Percentiles rank a stretch among this genome's conserved stretches.
phyloP scores from a whole-genome alignment of 768 basidiomycete genomes.

The Mycena leptocephala region DNA sequence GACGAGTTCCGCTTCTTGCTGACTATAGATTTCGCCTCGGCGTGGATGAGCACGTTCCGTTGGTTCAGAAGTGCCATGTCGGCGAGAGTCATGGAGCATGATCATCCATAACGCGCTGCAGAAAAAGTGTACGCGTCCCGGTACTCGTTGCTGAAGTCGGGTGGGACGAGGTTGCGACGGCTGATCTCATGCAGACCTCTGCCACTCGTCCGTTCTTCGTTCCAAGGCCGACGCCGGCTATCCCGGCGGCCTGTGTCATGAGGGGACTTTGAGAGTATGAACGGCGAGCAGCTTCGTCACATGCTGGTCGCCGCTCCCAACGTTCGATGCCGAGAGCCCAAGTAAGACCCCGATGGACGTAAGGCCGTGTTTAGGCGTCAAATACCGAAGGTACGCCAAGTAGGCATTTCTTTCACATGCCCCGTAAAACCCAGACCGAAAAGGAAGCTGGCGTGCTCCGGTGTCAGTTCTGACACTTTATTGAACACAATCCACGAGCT shows the following conservation, averaged over 20 bases:
- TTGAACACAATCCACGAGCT: conserved; percentile 98
- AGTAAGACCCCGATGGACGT: conserved; percentile 95
- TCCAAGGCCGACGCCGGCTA: conserved; percentile 91
- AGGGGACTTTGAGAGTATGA: conserved; percentile 93
- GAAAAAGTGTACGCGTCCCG: conserved; percentile 94
- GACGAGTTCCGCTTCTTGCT: conserved; percentile 65
- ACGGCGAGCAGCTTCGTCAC: conserved; percentile 94
- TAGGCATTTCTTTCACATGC: conserved; percentile 90
- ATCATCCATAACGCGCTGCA: conserved; percentile 95
- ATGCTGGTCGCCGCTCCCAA: conserved; percentile 88
- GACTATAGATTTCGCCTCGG: conserved; percentile 67
- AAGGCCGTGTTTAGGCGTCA: conserved; percentile 96
- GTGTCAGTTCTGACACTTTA: conserved; percentile 90
- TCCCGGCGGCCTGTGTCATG: conserved; percentile 90
- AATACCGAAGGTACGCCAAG: conserved; percentile 96
- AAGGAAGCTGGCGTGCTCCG: conserved; percentile 97
- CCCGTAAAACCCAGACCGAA: conserved; percentile 93
- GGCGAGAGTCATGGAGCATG: conserved; percentile 87
- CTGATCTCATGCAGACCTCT: conserved; percentile 94
- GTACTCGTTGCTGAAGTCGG: conserved; percentile 90
- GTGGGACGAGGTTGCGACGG: conserved; percentile 81
- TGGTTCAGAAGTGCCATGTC: conserved; percentile 80
- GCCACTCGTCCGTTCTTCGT: conserved; percentile 93
- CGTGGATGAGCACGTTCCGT: conserved; percentile 83
- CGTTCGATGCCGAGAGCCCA: conserved; percentile 93